phyloP scores from a whole-genome alignment of 768 basidiomycete genomes.

The Collybia nuda region DNA sequence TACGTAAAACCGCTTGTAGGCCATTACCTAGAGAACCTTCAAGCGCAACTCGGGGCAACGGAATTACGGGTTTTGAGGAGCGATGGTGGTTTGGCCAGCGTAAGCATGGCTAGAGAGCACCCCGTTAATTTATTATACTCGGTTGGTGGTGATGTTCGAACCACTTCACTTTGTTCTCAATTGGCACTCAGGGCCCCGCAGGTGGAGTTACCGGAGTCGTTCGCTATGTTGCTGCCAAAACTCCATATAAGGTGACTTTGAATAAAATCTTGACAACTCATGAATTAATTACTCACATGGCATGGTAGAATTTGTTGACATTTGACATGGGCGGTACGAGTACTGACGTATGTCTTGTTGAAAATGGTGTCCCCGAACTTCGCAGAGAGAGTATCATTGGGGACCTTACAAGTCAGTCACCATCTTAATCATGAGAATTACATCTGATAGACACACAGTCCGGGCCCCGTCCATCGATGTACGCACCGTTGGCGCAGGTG shows the following conservation, averaged over 20 bases:
- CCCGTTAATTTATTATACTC: conserved; percentile 24
- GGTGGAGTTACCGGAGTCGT: conserved; percentile 27
- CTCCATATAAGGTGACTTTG: conserved; percentile 9
- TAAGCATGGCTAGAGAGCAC: conserved; percentile 20
- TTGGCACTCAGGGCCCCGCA: conserved; percentile 18
- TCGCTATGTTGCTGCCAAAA: conserved; percentile 11
- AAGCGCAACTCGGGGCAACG: conserved; percentile 14
- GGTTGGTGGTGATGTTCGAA: background rate
- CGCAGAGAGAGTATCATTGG: conserved; percentile 26
- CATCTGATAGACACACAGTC: conserved; percentile 7
- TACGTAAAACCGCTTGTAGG: conserved; percentile 26
- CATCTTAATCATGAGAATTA: background rate
- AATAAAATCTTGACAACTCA: background rate
- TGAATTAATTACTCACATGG: background rate
- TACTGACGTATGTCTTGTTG: conserved; percentile 26
- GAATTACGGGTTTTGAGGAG: conserved; percentile 24
- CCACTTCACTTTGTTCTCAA: background rate
- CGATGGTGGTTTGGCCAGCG: conserved; percentile 23
- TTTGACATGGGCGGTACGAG: conserved; percentile 29
- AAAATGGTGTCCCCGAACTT: conserved; percentile 23
- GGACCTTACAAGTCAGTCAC: conserved; percentile 18
- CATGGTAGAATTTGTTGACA: conserved; percentile 20
- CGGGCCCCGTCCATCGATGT: conserved; percentile 27
- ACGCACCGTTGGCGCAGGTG: conserved; percentile 19
- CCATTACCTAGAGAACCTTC: conserved; percentile 21